These are phyloP conservation scores for Aspergillus costaricaensis DNA, from an alignment of 2,329 filamentous ascomycete species.

Conservation along the genomic window DNA sequence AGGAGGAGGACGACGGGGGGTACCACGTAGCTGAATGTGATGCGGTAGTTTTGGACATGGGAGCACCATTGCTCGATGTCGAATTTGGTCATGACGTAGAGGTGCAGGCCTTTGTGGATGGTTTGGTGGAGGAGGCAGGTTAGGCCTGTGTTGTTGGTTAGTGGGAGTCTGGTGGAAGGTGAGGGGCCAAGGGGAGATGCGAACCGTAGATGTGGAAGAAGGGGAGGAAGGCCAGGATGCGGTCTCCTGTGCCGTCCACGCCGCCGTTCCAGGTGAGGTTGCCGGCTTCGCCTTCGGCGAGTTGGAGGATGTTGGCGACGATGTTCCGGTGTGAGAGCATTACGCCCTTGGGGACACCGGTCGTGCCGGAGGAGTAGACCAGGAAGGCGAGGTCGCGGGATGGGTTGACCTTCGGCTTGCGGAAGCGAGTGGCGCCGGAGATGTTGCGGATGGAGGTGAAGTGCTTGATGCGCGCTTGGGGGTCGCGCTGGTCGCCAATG, in stretches of 20 bases:
- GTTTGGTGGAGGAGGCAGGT: slow-evolving; percentile 71
- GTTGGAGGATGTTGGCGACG: slow-evolving; percentile 69
- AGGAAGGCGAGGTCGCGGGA: slow-evolving; percentile 77
- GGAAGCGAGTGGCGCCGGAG: slow-evolving; percentile 59
- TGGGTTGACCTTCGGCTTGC: slow-evolving; percentile 64
- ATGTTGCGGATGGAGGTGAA: slow-evolving; percentile 71
- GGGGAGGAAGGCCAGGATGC: slow-evolving; percentile 75
- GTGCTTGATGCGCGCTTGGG: slow-evolving; percentile 63
- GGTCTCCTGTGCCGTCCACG: slow-evolving; percentile 65
- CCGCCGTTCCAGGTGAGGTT: slow-evolving; percentile 62
- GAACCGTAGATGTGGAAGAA: slow-evolving; percentile 89
- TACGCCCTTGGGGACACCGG: slow-evolving; percentile 87
- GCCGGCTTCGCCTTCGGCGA: slow-evolving; percentile 54
- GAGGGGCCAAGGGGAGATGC: slow-evolving; percentile 22
- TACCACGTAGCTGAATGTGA: slow-evolving; percentile 80
- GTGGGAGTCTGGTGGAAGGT: not conserved
- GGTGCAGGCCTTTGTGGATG: slow-evolving; percentile 65
- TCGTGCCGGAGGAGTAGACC: slow-evolving; percentile 88
- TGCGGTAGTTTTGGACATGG: slow-evolving; percentile 70
- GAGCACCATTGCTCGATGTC: slow-evolving; percentile 77
- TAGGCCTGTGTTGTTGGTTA: slow-evolving; percentile 55
- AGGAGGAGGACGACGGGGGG: slow-evolving; percentile 81
- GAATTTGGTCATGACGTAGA: slow-evolving; percentile 76
- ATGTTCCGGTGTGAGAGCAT: slow-evolving; percentile 83
- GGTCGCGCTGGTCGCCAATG: slow-evolving; percentile 65